These are phyloP conservation scores for Turnera subulata DNA, from an alignment of 345 rosid genomes.

Conservation along the genomic window DNA sequence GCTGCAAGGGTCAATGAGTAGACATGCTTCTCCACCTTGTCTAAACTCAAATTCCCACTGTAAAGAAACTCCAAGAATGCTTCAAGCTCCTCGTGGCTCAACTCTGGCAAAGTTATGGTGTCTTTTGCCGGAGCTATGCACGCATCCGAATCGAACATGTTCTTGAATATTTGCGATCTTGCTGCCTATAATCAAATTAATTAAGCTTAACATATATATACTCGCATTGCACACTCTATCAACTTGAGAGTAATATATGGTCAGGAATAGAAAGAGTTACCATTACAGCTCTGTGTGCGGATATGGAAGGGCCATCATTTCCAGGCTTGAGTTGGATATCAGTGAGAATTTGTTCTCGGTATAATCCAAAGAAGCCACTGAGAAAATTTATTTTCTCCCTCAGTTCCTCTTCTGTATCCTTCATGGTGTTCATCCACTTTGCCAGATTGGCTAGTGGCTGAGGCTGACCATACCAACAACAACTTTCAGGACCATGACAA, in stretches of 20 bases:
- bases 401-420: slow-evolving; percentile 54
- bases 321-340: slow-evolving; percentile 60
- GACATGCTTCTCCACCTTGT: slow-evolving; percentile 52
- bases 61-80: slow-evolving; percentile 77
- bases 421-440: slow-evolving; percentile 59
- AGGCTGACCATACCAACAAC: slow-evolving; percentile 7
- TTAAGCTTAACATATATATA: too few relatives aligned
- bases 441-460: slow-evolving; percentile 57
- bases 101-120: slow-evolving; percentile 49
- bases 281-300: slow-evolving; percentile 66
- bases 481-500: not conserved
- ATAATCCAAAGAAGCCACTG: slow-evolving; percentile 39
- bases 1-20: slow-evolving; percentile 56
- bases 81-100: slow-evolving; percentile 60
- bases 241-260: not conserved
- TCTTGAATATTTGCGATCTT: slow-evolving; percentile 76
- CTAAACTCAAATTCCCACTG: slow-evolving; percentile 46
- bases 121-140: slow-evolving; percentile 61
- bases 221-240: too few relatives aligned
- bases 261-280: slow-evolving; percentile 25
- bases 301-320: slow-evolving; percentile 46
- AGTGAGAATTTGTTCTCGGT: slow-evolving; percentile 53
- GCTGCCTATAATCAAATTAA: slow-evolving; percentile 75
- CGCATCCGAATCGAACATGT: slow-evolving; percentile 57
- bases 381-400: slow-evolving; percentile 62